Evolutionary conservation across 495 filamentous ascomycete species (phyloP), one percentile per base, ranked within the genome.

Genomic region (Lasiosphaeria hispida): DNA sequence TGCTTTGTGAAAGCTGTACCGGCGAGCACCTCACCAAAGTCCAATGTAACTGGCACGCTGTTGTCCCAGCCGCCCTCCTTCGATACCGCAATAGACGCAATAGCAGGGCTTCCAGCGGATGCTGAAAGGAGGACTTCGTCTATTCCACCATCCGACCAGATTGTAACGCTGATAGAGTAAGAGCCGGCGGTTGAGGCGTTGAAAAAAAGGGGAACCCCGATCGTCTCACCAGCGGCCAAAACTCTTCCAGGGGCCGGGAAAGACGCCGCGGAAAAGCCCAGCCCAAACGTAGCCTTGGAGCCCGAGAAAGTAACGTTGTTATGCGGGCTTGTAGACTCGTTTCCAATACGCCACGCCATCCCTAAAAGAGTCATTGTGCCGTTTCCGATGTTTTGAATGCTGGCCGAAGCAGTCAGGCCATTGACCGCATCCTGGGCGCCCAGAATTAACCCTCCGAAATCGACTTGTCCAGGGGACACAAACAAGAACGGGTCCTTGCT

Each of bases 11-110:
- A 63, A 1, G 70, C 76, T 8, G 59, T 59, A 19, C 74, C 60
- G 48, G 75, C 64, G 10, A 68, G 67, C 3, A 81, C 79, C 30
- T 69, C 68, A 30, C 79, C 78, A 57, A 81, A 81, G 18, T 58
- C 73, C 52, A 81, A 74, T 2, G 71, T 60, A 5, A 60, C 56
- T 7, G 57, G 63, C 7, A 68, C 54, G 19, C 68, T 49, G 55
- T 76, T 79, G 23, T 68, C 63, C 79, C 79, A 81, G 23, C 72
- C 75, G 10, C 73, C 75, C 54, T 80, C 76, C 6, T 64, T 77
- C 56, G 79, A 68, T 57, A 83, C 79, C 38, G 79, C 76, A 4
- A 81, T 52, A 8, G 75, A 58, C 10, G 77, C 73, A 18, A 74
- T 67, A 34, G 79, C 74, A 33, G 70, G 60, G 4, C 3, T 67